Percentiles rank a stretch among this genome's conserved stretches.
These are phyloP conservation scores for Sporothrix inflata DNA, from an alignment of 2,329 filamentous ascomycete genomes.

Conservation along the genomic window DNA sequence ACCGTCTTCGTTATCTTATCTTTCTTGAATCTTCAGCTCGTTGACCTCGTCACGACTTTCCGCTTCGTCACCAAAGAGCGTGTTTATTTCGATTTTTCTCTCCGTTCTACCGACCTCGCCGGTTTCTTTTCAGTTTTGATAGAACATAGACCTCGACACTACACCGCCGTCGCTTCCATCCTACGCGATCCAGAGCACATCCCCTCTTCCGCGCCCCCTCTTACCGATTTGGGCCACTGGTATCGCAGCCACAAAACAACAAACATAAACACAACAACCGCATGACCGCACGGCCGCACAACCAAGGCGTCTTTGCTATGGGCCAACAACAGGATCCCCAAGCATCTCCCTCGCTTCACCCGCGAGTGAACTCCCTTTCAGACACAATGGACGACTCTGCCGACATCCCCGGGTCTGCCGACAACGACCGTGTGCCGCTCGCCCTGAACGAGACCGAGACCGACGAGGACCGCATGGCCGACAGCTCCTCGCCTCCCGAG, in stretches of 20 bases:
- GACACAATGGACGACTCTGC: slow-evolving; percentile 27
- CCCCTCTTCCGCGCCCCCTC: not conserved
- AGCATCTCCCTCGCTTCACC: slow-evolving; percentile 1
- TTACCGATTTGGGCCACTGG: not conserved
- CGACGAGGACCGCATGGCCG: slow-evolving; percentile 26
- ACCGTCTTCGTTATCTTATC: slow-evolving; percentile 9
- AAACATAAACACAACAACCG: not conserved
- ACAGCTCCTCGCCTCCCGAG: not conserved
- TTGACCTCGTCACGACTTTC: slow-evolving; percentile 6
- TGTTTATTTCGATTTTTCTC: not conserved
- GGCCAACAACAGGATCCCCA: slow-evolving; percentile 24
- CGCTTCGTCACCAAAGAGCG: not conserved
- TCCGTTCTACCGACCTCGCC: not conserved
- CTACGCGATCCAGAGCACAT: not conserved
- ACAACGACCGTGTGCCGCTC: slow-evolving; percentile 13
- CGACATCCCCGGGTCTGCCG: not conserved
- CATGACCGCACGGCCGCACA: not conserved
- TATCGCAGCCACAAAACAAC: not conserved
- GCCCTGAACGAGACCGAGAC: slow-evolving; percentile 28
- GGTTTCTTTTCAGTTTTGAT: not conserved
- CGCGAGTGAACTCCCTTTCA: not conserved
- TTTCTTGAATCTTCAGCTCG: not conserved
- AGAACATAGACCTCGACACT: not conserved
- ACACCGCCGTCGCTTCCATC: not conserved
- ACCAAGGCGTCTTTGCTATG: slow-evolving; percentile 5